Conservation (phyloP, 306 rosid species). For the Canavalia gladiata region DNA sequence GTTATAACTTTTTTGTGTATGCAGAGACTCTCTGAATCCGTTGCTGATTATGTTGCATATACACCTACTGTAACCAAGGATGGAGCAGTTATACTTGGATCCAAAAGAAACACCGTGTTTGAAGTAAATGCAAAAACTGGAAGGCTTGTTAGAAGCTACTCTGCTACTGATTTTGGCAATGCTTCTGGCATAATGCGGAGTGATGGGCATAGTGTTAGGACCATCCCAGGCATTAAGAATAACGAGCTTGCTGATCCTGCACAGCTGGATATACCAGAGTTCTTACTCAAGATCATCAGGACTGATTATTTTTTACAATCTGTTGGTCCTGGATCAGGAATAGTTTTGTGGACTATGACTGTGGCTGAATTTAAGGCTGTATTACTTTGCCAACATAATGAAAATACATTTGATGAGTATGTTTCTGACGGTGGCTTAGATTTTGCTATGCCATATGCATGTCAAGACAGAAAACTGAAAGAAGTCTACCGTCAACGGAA, state of each 20-base stretch:
- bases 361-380: conserved; percentile 70
- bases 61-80: conserved; percentile 64
- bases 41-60: conserved; percentile 46
- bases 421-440: conserved; percentile 59
- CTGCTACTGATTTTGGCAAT: conserved; percentile 33
- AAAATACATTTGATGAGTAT: conserved; percentile 43
- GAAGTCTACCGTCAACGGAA: conserved; percentile 54
- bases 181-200: conserved; percentile 19
- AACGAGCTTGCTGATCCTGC: conserved; percentile 53
- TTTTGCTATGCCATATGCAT: conserved; percentile 66
- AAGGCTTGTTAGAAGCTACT: conserved; percentile 49
- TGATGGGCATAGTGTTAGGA: conserved; percentile 23
- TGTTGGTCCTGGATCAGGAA: conserved; percentile 49
- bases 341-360: conserved; percentile 66
- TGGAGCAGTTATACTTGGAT: conserved; percentile 69
- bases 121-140: conserved; percentile 72
- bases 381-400: conserved; percentile 57
- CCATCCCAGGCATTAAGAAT: background rate
- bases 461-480: conserved; percentile 55
- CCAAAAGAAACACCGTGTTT: conserved; percentile 63
- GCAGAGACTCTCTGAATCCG: conserved; percentile 29
- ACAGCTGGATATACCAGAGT: conserved; percentile 33
- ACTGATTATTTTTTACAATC: conserved; percentile 70
- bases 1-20: background rate
- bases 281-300: conserved; percentile 59